Evolutionary conservation across 108 stramenopile species (phyloP), one percentile per base, ranked within the genome.

Genomic region (Skeletonema menzelii): DNA sequence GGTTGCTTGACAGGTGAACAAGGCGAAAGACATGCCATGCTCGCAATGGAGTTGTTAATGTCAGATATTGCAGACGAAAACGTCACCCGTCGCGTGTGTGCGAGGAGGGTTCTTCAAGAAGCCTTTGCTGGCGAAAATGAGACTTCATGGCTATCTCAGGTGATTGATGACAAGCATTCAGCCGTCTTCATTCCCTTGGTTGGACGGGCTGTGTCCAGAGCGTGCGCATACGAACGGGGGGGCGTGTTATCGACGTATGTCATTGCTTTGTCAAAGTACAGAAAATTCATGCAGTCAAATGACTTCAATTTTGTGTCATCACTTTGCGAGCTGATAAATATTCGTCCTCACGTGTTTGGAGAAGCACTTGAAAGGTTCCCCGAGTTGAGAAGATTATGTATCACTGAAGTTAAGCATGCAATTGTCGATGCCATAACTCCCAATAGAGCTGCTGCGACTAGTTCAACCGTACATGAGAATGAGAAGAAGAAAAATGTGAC

Each of bases 61-160:
- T 60, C 80, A 14, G 91, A 92, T 63, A 68, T 88, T 30, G 82
- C 91, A 24, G 86, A 85, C 61, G 79, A 77, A 19, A 82, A 74
- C 32, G 75, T 86, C 14, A 86, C 88, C 57, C 80, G 88, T 0
- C 84, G 91, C n/a, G 77, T 77, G 7, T 87, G 88, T 46, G 82
- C 91, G 24, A 80, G 91, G 57, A 79, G 86, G 47, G 91, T 92
- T 0, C 75, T 92, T 5, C 75, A 82, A 40, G 87, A 89, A 59
- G 76, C 91, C 5, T 69, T 91, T 28, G 79, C 76, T 5, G 64
- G 67, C 11, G 63, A 46, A 37, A 32, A 42, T 34, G 44, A 79
- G 60, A n/a, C 37, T 31, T 38, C 67, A 5, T 91, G 91, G 91
- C 63, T 88, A 59, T 56, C 67, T 5, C 80, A 72, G 19, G 35